A percentile compares a stretch with the other conserved stretches of the same genome.
phyloP scores from a whole-genome alignment of 169 alveolate genomes.

The Ichthyophthirius multifiliis region DNA sequence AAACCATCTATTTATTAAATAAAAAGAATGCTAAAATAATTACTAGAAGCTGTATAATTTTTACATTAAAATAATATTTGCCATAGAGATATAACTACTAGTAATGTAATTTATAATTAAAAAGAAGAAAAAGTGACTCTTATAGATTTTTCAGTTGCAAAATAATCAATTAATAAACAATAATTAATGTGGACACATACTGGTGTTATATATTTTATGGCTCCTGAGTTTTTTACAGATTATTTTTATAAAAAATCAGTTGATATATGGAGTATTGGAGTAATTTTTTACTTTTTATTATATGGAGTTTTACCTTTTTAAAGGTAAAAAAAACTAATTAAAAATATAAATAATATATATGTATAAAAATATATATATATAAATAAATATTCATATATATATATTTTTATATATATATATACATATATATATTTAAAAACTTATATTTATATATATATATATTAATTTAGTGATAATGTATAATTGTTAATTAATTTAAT shows the following conservation, averaged over 20 bases:
- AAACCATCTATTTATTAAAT: no score
- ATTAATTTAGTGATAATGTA: not conserved
- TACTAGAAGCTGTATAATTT: not conserved
- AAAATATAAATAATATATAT: no score
- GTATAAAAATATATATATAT: no score
- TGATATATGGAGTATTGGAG: conserved; percentile 7
- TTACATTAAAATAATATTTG: not conserved
- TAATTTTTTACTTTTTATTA: not conserved
- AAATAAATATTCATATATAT: no score
- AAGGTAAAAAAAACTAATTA: no score
- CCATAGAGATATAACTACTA: not conserved
- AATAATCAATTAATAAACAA: not conserved
- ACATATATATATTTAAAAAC: no score
- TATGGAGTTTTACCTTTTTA: not conserved
- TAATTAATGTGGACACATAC: not conserved
- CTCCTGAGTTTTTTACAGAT: not conserved
- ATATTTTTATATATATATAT: no score
- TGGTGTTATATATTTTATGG: not conserved
- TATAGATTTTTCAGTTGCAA: not conserved
- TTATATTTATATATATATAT: no score
- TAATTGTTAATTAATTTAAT: not conserved
- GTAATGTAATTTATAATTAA: not conserved
- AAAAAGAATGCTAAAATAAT: no score
- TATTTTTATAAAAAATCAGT: not conserved
- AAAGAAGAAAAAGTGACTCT: not conserved